Base-by-base conservation (phyloP, 225 moss, liverwort and hornwort genomes). In the Rhytidiadelphus loreus region DNA sequence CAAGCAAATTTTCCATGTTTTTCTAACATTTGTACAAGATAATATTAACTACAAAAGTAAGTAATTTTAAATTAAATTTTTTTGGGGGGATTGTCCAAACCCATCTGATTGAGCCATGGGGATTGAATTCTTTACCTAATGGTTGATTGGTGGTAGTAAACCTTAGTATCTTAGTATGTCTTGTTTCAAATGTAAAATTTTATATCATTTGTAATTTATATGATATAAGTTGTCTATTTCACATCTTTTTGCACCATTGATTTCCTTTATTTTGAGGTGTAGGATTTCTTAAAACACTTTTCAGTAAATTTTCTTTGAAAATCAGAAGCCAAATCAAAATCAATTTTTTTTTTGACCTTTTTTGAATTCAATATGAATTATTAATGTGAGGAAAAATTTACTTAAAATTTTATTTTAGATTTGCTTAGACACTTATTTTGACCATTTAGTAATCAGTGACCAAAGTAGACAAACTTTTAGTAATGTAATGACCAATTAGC, bases 31-130 rank as follows among this genome's bases (percentile, higher is more conserved):
- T 29, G 6, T 29, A 72, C 3, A 72, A 44, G 6, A 72, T 6
- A 17, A 72, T 72, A 46, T 3, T 9, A 44, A 44, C 28, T 72
- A 16, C 43, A 9, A 43, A 71, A 74, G 50, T 1, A 32, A 74
- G 1, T 50, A 30, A 32, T 50, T 12, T 19, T 50, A 8, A 50
- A 16, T 50, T 75, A 50, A 3, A 21, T 20, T 73, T 73, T 46
- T 7, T 7, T 13, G 2, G 0, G 1, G 0, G 8, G 11, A 12
- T 4, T 5, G 23, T 53, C 1, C 0, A 37, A 32, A 52, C 1
- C 13, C 2, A 52, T 5, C 0, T 3, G 0, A 55, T 77, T 35
- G 22, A 33, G 75, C 3, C 50, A 7, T 33, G 3, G 12, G 8
- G 1, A 52, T 75, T 21, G 50, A 75, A 44, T 0, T 7, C 32